Percentiles rank a stretch among this genome's conserved stretches.
phyloP scores from a whole-genome alignment of 2,329 filamentous ascomycete species.

The Plectosphaerella sp. region DNA sequence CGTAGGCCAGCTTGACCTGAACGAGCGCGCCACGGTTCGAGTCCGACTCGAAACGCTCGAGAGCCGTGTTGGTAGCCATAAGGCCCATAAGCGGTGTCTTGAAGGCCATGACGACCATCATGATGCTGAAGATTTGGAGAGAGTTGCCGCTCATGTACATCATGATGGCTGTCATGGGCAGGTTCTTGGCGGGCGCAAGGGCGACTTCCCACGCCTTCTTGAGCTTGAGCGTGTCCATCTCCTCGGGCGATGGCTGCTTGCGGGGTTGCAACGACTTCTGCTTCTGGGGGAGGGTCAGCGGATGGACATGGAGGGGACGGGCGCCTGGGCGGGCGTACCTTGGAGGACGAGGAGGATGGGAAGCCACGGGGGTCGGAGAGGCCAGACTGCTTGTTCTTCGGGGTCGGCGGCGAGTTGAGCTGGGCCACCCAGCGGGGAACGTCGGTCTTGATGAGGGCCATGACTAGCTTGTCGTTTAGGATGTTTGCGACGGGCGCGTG shows the following conservation, averaged over 20 bases:
- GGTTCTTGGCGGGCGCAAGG: constrained; percentile 83
- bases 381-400: constrained; percentile 60
- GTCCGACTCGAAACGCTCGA: constrained; percentile 84
- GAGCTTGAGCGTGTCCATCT: constrained; percentile 93
- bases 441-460: constrained; percentile 18
- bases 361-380: constrained; percentile 87
- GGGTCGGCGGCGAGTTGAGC: constrained; percentile 64
- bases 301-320: background rate
- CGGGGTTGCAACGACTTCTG: constrained; percentile 43
- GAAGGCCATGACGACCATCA: constrained; percentile 99
- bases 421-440: constrained; percentile 79
- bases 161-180: constrained; percentile 98
- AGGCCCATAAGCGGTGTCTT: constrained; percentile 90
- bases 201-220: constrained; percentile 99
- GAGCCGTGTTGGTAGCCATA: constrained; percentile 78
- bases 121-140: constrained; percentile 98
- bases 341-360: constrained; percentile 52
- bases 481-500: too few relatives aligned
- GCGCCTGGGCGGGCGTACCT: constrained; percentile 35
- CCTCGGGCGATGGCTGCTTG: constrained; percentile 68
- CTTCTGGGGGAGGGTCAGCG: constrained; percentile 28
- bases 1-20: constrained; percentile 81
- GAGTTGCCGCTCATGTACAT: constrained; percentile 99
- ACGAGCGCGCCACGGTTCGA: constrained; percentile 69
- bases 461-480: background rate